Percentiles rank a stretch among this genome's conserved stretches.
phyloP scores from a whole-genome alignment of 176 grass and related monocot genomes.

The Ananas comosus region DNA sequence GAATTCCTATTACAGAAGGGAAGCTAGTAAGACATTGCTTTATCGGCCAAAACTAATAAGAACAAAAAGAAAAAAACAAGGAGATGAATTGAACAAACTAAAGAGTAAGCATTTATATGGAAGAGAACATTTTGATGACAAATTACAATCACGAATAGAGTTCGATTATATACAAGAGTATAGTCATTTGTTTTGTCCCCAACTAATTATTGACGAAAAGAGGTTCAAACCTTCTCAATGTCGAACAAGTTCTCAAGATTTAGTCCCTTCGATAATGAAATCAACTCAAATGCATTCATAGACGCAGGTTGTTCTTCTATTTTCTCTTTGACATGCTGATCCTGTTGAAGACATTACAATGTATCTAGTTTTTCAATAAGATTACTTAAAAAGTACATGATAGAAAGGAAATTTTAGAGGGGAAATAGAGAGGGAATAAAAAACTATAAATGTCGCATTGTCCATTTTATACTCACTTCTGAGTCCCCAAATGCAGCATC shows the following conservation, averaged over 20 bases:
- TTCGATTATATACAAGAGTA: too few species aligned
- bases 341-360: conserved; percentile 40
- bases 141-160: too few species aligned
- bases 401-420: too few species aligned
- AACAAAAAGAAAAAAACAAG: background rate
- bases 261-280: conserved; percentile 82
- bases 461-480: conserved; percentile 51
- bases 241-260: conserved; percentile 96
- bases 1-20: conserved; percentile 49
- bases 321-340: conserved; percentile 76
- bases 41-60: conserved; percentile 1
- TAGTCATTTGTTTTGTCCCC: too few species aligned
- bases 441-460: background rate
- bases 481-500: conserved; percentile 92
- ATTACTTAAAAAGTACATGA: too few species aligned
- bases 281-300: conserved; percentile 98
- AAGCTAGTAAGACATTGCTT: conserved; percentile 12
- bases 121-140: too few species aligned
- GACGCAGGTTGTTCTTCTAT: conserved; percentile 79
- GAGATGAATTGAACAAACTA: background rate
- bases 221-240: conserved; percentile 52
- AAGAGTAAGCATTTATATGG: too few species aligned
- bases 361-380: too few species aligned
- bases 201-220: background rate
- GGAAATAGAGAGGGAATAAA: too few species aligned